Percentiles rank a stretch among this genome's conserved stretches.
phyloP scores from a whole-genome alignment of 228 moss, liverwort and hornwort genomes.

The Sphagnum magellanicum region DNA sequence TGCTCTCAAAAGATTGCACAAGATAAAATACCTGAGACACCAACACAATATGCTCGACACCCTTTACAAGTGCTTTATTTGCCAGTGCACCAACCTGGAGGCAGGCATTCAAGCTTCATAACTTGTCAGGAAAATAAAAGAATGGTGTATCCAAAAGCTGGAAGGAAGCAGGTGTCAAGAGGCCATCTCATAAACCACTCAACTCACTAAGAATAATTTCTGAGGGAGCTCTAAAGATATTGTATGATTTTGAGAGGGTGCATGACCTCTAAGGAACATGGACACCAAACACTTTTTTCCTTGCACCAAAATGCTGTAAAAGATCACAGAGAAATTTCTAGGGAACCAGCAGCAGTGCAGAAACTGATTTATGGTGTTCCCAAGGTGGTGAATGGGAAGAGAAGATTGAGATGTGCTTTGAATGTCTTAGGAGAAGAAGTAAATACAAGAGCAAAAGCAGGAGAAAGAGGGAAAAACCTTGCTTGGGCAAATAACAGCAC shows the following conservation, averaged over 20 bases:
- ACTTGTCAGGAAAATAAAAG: conserved; percentile 5
- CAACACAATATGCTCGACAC: conserved; percentile 75
- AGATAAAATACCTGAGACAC: conserved; percentile 66
- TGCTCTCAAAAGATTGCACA: not conserved
- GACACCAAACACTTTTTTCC: too few relatives aligned
- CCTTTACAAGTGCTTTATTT: conserved; percentile 34
- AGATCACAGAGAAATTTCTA: too few relatives aligned
- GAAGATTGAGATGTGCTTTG: too few relatives aligned
- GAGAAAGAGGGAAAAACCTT: conserved; percentile 28
- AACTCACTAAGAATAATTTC: too few relatives aligned
- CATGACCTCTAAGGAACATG: not conserved
- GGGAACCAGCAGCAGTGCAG: not conserved
- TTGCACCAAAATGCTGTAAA: too few relatives aligned
- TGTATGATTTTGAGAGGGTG: not conserved
- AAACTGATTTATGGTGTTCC: too few relatives aligned
- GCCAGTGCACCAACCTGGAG: conserved; percentile 73
- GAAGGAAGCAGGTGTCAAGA: not conserved
- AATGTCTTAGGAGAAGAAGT: too few relatives aligned
- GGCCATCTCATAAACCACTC: too few relatives aligned
- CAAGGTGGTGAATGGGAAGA: too few relatives aligned
- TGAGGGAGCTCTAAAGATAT: too few relatives aligned
- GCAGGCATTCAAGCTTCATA: not conserved
- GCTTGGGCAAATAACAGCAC: conserved; percentile 75
- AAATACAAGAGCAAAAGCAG: not conserved
- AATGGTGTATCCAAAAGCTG: not conserved